Evolutionary conservation across 1,284 basidiomycete genomes (phyloP).

Genomic region (Xerocomus nothofagi): DNA sequence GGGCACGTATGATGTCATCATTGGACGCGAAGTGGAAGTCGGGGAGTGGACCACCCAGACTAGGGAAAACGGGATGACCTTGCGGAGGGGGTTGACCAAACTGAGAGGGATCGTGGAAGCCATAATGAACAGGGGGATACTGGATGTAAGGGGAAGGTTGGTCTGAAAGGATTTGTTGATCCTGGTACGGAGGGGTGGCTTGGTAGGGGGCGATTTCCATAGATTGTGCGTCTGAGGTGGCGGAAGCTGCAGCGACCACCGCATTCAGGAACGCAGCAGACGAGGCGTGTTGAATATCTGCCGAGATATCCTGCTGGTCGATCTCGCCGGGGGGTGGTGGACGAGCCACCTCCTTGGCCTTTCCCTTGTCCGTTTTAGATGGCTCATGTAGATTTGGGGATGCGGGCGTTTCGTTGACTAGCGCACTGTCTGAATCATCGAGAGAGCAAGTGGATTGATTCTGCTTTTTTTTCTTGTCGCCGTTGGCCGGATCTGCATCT

Average conservation of each 20-base stretch:
- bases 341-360: constrained; percentile 36
- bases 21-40: constrained; percentile 60
- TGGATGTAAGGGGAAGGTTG: constrained; percentile 31
- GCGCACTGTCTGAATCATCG: constrained; percentile 5
- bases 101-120: constrained; percentile 33
- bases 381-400: not conserved
- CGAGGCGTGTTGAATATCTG: constrained; percentile 38
- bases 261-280: constrained; percentile 60
- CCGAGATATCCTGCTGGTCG: constrained; percentile 32
- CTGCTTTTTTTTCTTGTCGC: constrained; percentile 28
- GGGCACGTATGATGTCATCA: constrained; percentile 67
- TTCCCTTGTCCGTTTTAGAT: constrained; percentile 38
- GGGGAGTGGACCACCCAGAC: constrained; percentile 36
- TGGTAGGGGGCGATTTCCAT: constrained; percentile 29
- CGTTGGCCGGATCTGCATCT: constrained; percentile 19
- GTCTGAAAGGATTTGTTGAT: constrained; percentile 31
- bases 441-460: constrained; percentile 13
- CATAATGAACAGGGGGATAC: constrained; percentile 30
- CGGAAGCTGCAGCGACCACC: constrained; percentile 56
- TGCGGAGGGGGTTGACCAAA: constrained; percentile 29
- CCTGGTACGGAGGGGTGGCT: constrained; percentile 28
- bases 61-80: constrained; percentile 35
- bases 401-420: constrained; percentile 5
- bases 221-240: constrained; percentile 35
- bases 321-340: constrained; percentile 6